Conservation (phyloP, 2,329 filamentous ascomycete genomes). For the Onygenales sp. region DNA sequence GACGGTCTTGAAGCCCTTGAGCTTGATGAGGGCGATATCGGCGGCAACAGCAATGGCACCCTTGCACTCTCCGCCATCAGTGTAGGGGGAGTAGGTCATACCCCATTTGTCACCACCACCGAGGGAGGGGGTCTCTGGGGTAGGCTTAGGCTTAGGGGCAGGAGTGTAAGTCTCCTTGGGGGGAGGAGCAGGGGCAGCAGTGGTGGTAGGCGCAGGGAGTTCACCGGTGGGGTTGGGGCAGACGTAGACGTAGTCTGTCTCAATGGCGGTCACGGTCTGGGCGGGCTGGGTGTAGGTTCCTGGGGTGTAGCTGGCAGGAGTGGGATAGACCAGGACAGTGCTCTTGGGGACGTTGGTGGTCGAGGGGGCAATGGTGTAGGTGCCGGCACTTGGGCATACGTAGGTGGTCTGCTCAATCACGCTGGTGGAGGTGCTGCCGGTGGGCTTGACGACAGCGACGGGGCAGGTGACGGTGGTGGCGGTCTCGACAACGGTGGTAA, state of each 20-base stretch:
- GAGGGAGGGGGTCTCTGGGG: constrained; percentile 13
- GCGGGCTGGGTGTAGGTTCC: constrained; percentile 65
- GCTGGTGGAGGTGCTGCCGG: constrained; percentile 51
- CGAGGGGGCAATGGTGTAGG: constrained; percentile 63
- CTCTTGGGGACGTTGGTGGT: constrained; percentile 49
- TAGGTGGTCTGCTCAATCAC: constrained; percentile 61
- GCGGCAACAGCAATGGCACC: constrained; percentile 42
- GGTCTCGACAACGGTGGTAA: constrained; percentile 59
- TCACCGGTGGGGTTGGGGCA: constrained; percentile 55
- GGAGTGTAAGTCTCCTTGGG: constrained; percentile 14
- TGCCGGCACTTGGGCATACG: constrained; percentile 63
- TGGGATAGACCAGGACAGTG: constrained; percentile 53
- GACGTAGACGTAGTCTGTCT: constrained; percentile 58
- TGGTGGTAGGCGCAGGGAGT: constrained; percentile 23
- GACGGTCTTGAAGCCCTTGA: constrained; percentile 57
- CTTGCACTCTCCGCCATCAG: constrained; percentile 53
- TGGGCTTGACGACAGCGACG: constrained; percentile 55
- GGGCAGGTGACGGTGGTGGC: constrained; percentile 62
- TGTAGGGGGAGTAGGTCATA: constrained; percentile 75
- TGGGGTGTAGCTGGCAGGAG: constrained; percentile 53
- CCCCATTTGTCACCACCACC: constrained; percentile 47
- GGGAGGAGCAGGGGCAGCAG: constrained; percentile 11
- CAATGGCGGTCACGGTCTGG: constrained; percentile 57
- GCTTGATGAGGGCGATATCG: constrained; percentile 55
- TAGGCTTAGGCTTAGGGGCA: constrained; percentile 13